Percentiles rank a stretch among this genome's conserved stretches.
Conservation (phyloP, 148 eudicot genomes). For the Drosera capensis region DNA sequence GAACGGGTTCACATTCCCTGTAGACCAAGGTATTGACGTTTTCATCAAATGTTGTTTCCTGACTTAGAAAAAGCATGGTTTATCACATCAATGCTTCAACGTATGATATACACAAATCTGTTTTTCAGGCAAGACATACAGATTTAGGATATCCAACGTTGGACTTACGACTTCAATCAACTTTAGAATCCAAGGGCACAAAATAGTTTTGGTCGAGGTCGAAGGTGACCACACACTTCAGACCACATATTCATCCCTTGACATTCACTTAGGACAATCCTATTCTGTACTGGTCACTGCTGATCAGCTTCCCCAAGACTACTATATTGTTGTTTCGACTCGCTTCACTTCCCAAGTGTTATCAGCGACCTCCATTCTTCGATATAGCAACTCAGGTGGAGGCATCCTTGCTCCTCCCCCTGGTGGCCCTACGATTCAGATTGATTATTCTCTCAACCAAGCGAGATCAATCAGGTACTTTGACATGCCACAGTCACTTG, state of each 20-base stretch:
- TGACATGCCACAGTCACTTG: no score
- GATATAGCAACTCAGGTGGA: constrained; percentile 38
- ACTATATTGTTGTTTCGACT: constrained; percentile 40
- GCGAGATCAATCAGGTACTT: constrained; percentile 47
- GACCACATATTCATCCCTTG: constrained; percentile 34
- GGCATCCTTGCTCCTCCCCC: constrained; percentile 31
- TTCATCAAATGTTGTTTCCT: no score
- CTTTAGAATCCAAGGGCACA: constrained; percentile 54
- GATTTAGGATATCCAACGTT: constrained; percentile 54
- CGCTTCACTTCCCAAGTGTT: constrained; percentile 48
- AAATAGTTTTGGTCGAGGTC: constrained; percentile 39
- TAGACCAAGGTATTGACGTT: constrained; percentile 66
- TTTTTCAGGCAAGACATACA: constrained; percentile 47
- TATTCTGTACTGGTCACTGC: constrained; percentile 50
- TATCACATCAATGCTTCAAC: no score
- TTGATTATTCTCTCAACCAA: constrained; percentile 46
- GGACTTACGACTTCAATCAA: constrained; percentile 39
- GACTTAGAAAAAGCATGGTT: no score
- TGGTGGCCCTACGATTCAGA: constrained; percentile 43
- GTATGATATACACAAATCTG: neutral
- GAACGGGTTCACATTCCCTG: constrained; percentile 40
- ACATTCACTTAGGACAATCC: constrained; percentile 59
- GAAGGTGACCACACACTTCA: constrained; percentile 64
- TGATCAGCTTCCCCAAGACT: constrained; percentile 40
- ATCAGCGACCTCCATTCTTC: constrained; percentile 34